Percentiles rank a stretch among this genome's conserved stretches.
These are phyloP conservation scores for Phytophthora macrochlamydospora DNA, from an alignment of 352 stramenopile genomes.

Conservation along the genomic window DNA sequence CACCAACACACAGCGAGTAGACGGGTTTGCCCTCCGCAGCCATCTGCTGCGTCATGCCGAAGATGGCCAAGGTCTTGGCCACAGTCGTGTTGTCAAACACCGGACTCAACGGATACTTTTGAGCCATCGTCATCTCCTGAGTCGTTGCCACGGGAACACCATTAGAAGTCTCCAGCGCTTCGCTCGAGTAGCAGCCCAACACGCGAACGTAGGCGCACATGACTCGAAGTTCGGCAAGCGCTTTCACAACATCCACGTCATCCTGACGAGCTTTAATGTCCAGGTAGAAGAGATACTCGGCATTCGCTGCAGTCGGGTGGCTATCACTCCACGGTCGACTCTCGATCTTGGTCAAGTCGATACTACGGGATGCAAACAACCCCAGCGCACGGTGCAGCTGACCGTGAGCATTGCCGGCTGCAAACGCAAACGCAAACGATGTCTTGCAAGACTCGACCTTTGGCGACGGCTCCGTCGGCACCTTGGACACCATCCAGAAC, in stretches of 20 bases:
- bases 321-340: constrained; percentile 53
- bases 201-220: constrained; percentile 84
- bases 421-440: constrained; percentile 75
- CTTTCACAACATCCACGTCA: constrained; percentile 68
- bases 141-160: background rate
- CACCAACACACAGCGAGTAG: constrained; percentile 91
- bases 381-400: constrained; percentile 69
- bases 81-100: constrained; percentile 84
- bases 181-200: constrained; percentile 82
- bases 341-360: constrained; percentile 77
- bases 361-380: constrained; percentile 64
- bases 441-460: constrained; percentile 57
- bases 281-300: constrained; percentile 77
- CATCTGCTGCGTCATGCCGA: constrained; percentile 94
- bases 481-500: constrained; percentile 89
- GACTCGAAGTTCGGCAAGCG: constrained; percentile 77
- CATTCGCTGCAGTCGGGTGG: constrained; percentile 32
- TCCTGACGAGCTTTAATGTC: constrained; percentile 65
- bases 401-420: constrained; percentile 59
- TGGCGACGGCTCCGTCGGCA: constrained; percentile 20
- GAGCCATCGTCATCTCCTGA: constrained; percentile 40
- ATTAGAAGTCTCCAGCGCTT: constrained; percentile 11
- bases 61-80: constrained; percentile 94
- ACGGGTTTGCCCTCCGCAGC: constrained; percentile 91
- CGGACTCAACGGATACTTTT: constrained; percentile 73